These are phyloP conservation scores for Tetrapyrgos nigripes DNA, from an alignment of 1,284 basidiomycete species.

Conservation along the genomic window DNA sequence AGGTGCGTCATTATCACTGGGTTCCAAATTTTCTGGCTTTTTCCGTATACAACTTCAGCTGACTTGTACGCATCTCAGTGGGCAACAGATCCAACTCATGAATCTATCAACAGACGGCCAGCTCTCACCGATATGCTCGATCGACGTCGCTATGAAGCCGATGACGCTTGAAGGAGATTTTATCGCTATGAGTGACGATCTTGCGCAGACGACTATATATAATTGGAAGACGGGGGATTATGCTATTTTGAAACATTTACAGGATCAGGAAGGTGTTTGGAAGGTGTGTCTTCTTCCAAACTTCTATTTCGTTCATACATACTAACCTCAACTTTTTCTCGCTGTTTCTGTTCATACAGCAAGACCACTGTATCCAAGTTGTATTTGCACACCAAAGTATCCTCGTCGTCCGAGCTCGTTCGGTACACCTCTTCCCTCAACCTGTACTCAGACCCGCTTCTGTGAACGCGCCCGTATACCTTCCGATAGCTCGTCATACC, in stretches of 20 bases:
- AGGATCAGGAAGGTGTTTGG: constrained; percentile 37
- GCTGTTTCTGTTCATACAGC: constrained; percentile 23
- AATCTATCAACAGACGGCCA: constrained; percentile 8
- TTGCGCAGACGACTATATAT: constrained; percentile 53
- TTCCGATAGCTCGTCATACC: constrained; percentile 50
- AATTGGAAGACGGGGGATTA: constrained; percentile 55
- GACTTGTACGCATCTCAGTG: constrained; percentile 6
- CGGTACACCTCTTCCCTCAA: constrained; percentile 58
- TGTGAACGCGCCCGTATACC: constrained; percentile 25
- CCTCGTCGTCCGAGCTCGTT: constrained; percentile 62
- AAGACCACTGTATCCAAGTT: constrained; percentile 58
- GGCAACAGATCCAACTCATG: constrained; percentile 6
- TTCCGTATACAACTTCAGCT: background rate
- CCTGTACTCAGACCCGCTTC: constrained; percentile 36
- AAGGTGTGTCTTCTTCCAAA: constrained; percentile 36
- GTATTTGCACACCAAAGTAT: constrained; percentile 52
- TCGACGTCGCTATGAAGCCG: constrained; percentile 38
- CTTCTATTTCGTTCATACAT: background rate
- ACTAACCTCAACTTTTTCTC: constrained; percentile 8
- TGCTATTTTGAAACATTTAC: constrained; percentile 50
- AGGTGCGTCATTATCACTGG: constrained; percentile 5
- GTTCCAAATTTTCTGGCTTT: background rate
- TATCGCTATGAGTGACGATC: constrained; percentile 58
- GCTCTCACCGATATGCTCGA: constrained; percentile 3
- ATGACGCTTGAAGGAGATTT: constrained; percentile 54